A percentile compares a stretch with the other conserved stretches of the same genome.
These are phyloP conservation scores for Claviceps quebecensis DNA, from an alignment of 2,329 filamentous ascomycete species.

Conservation along the genomic window DNA sequence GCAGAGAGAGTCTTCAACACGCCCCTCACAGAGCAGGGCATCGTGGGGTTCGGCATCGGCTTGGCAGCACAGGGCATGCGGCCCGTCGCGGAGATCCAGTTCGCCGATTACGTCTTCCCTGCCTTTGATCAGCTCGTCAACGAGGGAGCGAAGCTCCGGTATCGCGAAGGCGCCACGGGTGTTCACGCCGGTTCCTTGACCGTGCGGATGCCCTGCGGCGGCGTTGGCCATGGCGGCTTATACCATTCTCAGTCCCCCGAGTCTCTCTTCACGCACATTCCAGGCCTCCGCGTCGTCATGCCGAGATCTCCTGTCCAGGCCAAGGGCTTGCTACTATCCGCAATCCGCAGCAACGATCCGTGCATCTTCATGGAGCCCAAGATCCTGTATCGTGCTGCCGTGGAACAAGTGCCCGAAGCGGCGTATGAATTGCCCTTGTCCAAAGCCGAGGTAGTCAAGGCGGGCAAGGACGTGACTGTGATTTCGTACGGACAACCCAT, in stretches of 20 bases:
- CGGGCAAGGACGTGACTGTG: constrained; percentile 67
- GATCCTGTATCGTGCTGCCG: constrained; percentile 77
- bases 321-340: constrained; percentile 68
- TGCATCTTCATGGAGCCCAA: constrained; percentile 93
- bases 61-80: constrained; percentile 83
- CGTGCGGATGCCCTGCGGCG: constrained; percentile 79
- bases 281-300: constrained; percentile 72
- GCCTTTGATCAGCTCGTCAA: constrained; percentile 92
- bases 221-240: constrained; percentile 76
- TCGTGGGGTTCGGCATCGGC: constrained; percentile 86
- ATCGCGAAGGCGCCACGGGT: constrained; percentile 48
- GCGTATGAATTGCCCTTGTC: constrained; percentile 73
- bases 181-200: constrained; percentile 63
- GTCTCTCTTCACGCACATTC: constrained; percentile 75
- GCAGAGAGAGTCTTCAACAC: constrained; percentile 90
- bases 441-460: constrained; percentile 72
- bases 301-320: constrained; percentile 77
- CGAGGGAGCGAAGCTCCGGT: constrained; percentile 79
- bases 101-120: constrained; percentile 87
- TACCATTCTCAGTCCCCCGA: constrained; percentile 87
- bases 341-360: constrained; percentile 70
- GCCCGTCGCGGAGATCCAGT: constrained; percentile 88
- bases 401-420: constrained; percentile 76
- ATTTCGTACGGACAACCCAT: constrained; percentile 83
- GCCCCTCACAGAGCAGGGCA: constrained; percentile 84